Conservation (phyloP, 2,329 filamentous ascomycete genomes). For the Pseudogymnoascus sp. region DNA sequence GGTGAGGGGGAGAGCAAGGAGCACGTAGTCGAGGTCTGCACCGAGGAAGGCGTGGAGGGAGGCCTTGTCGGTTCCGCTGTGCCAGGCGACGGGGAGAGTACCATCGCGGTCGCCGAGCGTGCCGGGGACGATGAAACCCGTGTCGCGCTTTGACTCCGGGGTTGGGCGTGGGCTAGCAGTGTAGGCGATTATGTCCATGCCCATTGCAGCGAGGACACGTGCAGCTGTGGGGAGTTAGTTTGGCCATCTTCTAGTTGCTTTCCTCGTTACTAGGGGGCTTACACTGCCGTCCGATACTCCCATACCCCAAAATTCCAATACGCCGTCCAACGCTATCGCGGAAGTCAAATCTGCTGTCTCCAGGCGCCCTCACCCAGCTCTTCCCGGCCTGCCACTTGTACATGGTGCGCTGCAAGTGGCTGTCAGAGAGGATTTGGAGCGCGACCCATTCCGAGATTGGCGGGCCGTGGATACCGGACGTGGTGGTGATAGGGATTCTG, state of each 20-base stretch:
- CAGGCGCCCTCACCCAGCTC: slow-evolving; percentile 37
- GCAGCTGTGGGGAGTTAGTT: slow-evolving; percentile 33
- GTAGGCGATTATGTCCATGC: slow-evolving; percentile 57
- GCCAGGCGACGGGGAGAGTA: slow-evolving; percentile 30
- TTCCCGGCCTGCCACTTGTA: slow-evolving; percentile 50
- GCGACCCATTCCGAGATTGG: slow-evolving; percentile 61
- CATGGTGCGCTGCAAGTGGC: slow-evolving; percentile 45
- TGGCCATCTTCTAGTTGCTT: not conserved
- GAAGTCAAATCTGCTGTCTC: slow-evolving; percentile 20
- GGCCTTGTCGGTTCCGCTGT: slow-evolving; percentile 26
- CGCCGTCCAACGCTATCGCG: slow-evolving; percentile 49
- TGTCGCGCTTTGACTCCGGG: slow-evolving; percentile 46
- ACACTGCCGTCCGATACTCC: slow-evolving; percentile 36
- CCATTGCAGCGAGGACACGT: slow-evolving; percentile 45
- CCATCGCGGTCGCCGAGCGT: slow-evolving; percentile 40
- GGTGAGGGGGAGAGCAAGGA: slow-evolving; percentile 32
- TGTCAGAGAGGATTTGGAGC: slow-evolving; percentile 51
- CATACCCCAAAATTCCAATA: slow-evolving; percentile 41
- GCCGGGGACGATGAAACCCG: slow-evolving; percentile 54
- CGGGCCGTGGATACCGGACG: slow-evolving; percentile 36
- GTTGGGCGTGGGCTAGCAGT: slow-evolving; percentile 53
- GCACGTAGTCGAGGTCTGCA: slow-evolving; percentile 30
- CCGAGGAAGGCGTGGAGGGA: slow-evolving; percentile 29
- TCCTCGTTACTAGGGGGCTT: slow-evolving; percentile 2
- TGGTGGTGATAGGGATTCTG: slow-evolving; percentile 28